phyloP scores from a whole-genome alignment of 2,329 filamentous ascomycete genomes.

The Fusarium veterinarium region DNA sequence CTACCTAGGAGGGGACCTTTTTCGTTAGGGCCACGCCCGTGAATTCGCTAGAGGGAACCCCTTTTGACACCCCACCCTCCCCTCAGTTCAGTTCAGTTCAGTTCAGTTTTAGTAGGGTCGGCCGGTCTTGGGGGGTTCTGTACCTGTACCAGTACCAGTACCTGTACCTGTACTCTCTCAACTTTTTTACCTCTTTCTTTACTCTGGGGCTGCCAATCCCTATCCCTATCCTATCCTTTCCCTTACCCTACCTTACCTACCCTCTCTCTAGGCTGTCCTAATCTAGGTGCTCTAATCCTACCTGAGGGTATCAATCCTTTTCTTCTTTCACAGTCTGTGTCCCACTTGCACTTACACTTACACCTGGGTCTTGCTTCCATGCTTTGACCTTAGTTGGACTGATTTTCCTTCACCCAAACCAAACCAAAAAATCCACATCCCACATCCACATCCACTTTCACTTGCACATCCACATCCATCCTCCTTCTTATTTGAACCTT shows the following conservation, averaged over 20 bases:
- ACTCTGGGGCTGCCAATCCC: slow-evolving; percentile 8
- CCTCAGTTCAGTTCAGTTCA: slow-evolving; percentile 4
- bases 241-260: slow-evolving; percentile 1
- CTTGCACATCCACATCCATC: slow-evolving; percentile 7
- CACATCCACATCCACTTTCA: slow-evolving; percentile 3
- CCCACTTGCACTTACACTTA: slow-evolving; percentile 31
- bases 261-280: slow-evolving; percentile 6
- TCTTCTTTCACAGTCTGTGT: slow-evolving; percentile 22
- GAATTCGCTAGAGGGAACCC: neutral
- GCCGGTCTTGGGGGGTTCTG: slow-evolving; percentile 22
- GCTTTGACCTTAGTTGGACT: slow-evolving; percentile 11
- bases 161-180: slow-evolving; percentile 6
- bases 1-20: neutral
- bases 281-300: slow-evolving; percentile 8
- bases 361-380: slow-evolving; percentile 10
- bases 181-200: slow-evolving; percentile 14
- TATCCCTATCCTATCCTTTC: slow-evolving; percentile 24
- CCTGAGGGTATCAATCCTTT: slow-evolving; percentile 10
- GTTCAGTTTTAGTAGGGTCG: neutral
- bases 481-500: slow-evolving; percentile 51
- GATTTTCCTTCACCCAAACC: slow-evolving; percentile 10
- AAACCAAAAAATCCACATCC: slow-evolving; percentile 11
- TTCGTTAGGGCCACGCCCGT: slow-evolving; percentile 18
- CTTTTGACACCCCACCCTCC: slow-evolving; percentile 33
- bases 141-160: slow-evolving; percentile 6